Evolutionary conservation across 306 rosid species (phyloP).

Genomic region (Crataegus laevigata): DNA sequence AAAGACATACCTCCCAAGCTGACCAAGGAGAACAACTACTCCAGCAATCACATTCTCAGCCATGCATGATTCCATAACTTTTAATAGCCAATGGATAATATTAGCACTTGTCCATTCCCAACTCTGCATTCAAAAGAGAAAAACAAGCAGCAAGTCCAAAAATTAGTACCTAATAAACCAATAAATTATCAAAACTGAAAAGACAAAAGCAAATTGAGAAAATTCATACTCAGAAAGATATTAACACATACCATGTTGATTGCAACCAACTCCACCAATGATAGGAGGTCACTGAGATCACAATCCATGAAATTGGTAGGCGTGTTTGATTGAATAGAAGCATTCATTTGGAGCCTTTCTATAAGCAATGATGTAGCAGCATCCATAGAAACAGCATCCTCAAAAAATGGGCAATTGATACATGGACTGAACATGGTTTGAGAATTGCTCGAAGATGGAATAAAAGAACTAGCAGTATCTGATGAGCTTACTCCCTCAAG

Average conservation of each 20-base stretch:
- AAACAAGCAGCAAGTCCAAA: conserved; percentile 12
- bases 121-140: conserved; percentile 44
- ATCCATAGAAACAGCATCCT: conserved; percentile 49
- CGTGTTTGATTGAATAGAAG: conserved; percentile 21
- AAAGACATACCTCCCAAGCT: conserved; percentile 72
- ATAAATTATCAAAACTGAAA: background rate
- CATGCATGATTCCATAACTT: conserved; percentile 41
- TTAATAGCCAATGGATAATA: conserved; percentile 53
- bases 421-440: conserved; percentile 30
- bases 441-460: conserved; percentile 30
- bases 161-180: background rate
- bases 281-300: conserved; percentile 44
- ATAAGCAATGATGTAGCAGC: conserved; percentile 44
- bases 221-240: background rate
- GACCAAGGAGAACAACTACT: conserved; percentile 67
- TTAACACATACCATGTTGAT: conserved; percentile 45
- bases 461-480: conserved; percentile 26
- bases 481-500: conserved; percentile 45
- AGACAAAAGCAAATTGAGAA: background rate
- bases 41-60: conserved; percentile 38
- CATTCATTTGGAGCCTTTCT: conserved; percentile 32
- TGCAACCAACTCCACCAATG: conserved; percentile 78
- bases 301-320: conserved; percentile 20
- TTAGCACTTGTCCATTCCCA: conserved; percentile 62
- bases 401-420: conserved; percentile 54